Evolutionary conservation across 768 basidiomycete species (phyloP).

Genomic region (Brasilioporus rufonigricans): DNA sequence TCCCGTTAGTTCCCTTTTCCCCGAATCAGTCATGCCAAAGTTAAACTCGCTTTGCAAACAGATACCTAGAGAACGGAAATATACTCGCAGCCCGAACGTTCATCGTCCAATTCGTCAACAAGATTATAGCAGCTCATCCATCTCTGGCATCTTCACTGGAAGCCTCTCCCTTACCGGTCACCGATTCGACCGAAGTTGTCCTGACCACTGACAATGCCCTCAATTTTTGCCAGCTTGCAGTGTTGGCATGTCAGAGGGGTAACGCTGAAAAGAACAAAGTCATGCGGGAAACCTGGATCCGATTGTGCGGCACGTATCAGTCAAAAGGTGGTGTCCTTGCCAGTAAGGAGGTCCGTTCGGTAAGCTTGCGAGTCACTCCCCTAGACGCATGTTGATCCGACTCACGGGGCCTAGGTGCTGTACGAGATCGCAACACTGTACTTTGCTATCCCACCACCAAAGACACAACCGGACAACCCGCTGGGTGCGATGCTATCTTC

Average conservation of each 20-base stretch:
- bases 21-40: neutral
- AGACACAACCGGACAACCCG: conserved; percentile 70
- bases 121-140: conserved; percentile 50
- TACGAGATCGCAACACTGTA: conserved; percentile 70
- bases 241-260: conserved; percentile 84
- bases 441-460: conserved; percentile 84
- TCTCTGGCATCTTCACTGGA: conserved; percentile 40
- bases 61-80: conserved; percentile 81
- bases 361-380: conserved; percentile 33
- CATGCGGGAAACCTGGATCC: conserved; percentile 80
- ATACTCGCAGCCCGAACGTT: conserved; percentile 95
- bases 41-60: conserved; percentile 27
- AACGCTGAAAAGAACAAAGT: conserved; percentile 76
- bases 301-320: conserved; percentile 82
- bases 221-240: conserved; percentile 89
- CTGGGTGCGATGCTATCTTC: conserved; percentile 87
- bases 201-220: conserved; percentile 73
- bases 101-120: conserved; percentile 73
- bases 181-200: conserved; percentile 55
- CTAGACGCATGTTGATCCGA: neutral
- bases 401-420: conserved; percentile 47
- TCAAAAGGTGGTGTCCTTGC: conserved; percentile 63
- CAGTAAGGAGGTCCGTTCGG: conserved; percentile 60
- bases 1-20: conserved; percentile 60
- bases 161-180: conserved; percentile 44